Percentiles rank a stretch among this genome's conserved stretches.
These are phyloP conservation scores for Talaromyces sp. DNA, from an alignment of 2,329 filamentous ascomycete genomes.

Conservation along the genomic window DNA sequence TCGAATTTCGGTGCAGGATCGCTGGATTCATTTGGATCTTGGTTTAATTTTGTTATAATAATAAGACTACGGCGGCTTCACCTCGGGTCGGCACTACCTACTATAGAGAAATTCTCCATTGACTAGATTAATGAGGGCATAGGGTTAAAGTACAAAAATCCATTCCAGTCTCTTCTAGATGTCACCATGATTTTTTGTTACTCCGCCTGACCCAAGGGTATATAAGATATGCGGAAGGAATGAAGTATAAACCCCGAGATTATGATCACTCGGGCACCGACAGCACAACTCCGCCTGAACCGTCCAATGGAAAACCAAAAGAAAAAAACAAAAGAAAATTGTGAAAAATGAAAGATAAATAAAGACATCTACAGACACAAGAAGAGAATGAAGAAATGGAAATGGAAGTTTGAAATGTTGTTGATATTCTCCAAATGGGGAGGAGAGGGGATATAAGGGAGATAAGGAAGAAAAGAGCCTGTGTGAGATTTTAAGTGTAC, in stretches of 20 bases:
- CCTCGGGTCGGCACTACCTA: not conserved
- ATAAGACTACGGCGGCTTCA: not conserved
- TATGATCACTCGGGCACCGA: conserved; percentile 7
- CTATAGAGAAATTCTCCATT: not conserved
- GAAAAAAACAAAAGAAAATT: conserved; percentile 4
- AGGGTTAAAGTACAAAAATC: conserved; percentile 25
- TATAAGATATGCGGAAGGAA: conserved; percentile 24
- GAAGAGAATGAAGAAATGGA: not conserved
- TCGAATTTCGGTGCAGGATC: not conserved
- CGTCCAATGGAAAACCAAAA: conserved; percentile 14
- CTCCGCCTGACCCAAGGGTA: conserved; percentile 31
- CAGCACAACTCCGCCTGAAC: conserved; percentile 10
- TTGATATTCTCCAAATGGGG: conserved; percentile 1
- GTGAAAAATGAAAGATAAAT: not conserved
- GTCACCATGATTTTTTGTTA: conserved; percentile 25
- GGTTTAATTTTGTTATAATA: too few species aligned
- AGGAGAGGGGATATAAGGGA: conserved; percentile 2
- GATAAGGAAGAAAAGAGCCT: not conserved
- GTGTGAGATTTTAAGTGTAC: conserved; percentile 11
- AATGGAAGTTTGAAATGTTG: conserved; percentile 1
- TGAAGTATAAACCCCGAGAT: conserved; percentile 10
- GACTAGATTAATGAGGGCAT: conserved; percentile 2
- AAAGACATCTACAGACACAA: conserved; percentile 24
- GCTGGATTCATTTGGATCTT: not conserved
- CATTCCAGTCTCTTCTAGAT: conserved; percentile 27